Conservation (phyloP, 2,329 filamentous ascomycete species). For the Colletotrichum somersetense region DNA sequence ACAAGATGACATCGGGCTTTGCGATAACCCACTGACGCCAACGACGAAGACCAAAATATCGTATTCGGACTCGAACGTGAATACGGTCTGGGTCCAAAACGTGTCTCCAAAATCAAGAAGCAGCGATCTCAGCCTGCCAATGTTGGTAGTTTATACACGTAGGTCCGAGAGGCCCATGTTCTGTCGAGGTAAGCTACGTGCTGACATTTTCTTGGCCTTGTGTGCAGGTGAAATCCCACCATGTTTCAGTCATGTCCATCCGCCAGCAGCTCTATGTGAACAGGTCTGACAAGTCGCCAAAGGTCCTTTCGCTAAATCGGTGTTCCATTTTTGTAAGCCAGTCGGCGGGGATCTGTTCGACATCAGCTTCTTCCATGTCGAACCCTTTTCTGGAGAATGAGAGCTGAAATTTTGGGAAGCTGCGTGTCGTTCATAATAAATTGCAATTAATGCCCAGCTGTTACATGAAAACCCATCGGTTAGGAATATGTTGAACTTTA, state of each 20-base stretch:
- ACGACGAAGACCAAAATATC: constrained; percentile 56
- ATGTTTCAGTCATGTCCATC: constrained; percentile 47
- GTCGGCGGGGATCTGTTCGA: background rate
- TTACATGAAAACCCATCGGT: too few relatives aligned
- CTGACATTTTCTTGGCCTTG: constrained; percentile 42
- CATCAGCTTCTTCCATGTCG: constrained; percentile 8
- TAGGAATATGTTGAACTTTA: too few relatives aligned
- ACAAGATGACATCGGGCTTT: background rate
- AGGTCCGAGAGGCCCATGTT: constrained; percentile 23
- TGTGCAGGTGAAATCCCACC: constrained; percentile 49
- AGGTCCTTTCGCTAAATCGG: constrained; percentile 17
- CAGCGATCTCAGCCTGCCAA: constrained; percentile 38
- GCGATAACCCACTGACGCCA: constrained; percentile 50
- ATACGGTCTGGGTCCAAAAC: constrained; percentile 42
- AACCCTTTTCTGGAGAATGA: too few relatives aligned
- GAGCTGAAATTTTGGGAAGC: too few relatives aligned
- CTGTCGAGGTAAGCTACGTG: constrained; percentile 33
- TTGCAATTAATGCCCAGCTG: too few relatives aligned
- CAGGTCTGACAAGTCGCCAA: constrained; percentile 36
- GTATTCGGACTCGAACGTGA: constrained; percentile 34
- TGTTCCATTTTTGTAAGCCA: constrained; percentile 28
- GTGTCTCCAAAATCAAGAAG: constrained; percentile 40
- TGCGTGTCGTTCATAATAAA: too few relatives aligned
- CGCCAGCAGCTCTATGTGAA: constrained; percentile 48
- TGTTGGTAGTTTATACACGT: constrained; percentile 1